Base-by-base conservation (phyloP, 805 yeast genomes). In the Nakazawaea wyomingensis region DNA sequence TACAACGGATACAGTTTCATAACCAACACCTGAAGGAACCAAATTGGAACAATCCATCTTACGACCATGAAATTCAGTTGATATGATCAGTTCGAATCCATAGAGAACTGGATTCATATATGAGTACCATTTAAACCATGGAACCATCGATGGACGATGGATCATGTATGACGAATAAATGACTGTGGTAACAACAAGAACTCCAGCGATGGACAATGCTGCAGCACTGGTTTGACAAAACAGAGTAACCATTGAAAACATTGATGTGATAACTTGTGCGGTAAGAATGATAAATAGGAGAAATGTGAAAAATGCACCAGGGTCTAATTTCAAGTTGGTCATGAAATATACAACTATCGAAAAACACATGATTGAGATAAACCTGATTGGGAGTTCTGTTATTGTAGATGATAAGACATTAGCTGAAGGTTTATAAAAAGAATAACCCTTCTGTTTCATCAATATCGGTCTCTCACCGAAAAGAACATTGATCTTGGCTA, bases 131-230 rank as follows among this genome's bases (percentile, higher is more conserved):
- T 77, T 72, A 45, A 76, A 73, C 85, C 85, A 78, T 51, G 79
- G 80, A 54, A 75, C 74, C 78, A 74, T 72, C 31, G 69, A 65
- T 3, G 72, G 71, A 29, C 72, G 60, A 39, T 84, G 85, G 49
- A 81, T 72, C 64, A 79, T 72, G 57, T 68, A 78, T 22, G 87
- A 84, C n/a, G 86, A 72, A 59, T 81, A 82, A 48, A 78, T 62
- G 18, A 74, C 64, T 47, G 76, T 53, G 3, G 68, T 65, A 47
- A 82, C 56, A 53, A 80, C 59, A 20, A 70, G 48, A 10, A 79
- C 49, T 60, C 85, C 83, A 10, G 81, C 76, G 20, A 80, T 55
- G 14, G 80, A 69, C 63, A 74, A 78, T 3, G 88, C 88, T 30
- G 69, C 64, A 17, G 76, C 64, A 35, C 75, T 57, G 11, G 72